These are phyloP conservation scores for Halophytophthora batemanensis DNA, from an alignment of 352 stramenopile species.

Conservation along the genomic window DNA sequence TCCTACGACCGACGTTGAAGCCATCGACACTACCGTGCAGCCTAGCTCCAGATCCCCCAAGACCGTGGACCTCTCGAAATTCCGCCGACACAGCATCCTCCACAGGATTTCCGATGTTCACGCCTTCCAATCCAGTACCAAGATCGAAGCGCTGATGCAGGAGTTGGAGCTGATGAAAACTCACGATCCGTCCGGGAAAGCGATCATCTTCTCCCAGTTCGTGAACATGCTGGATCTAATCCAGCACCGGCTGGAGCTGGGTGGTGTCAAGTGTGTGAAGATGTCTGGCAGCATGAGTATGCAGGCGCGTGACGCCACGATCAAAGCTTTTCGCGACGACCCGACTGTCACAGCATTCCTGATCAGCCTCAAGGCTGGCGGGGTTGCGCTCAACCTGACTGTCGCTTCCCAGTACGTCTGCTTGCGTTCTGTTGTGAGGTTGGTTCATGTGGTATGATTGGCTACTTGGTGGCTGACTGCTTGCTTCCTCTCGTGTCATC, in stretches of 20 bases:
- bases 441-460: not conserved
- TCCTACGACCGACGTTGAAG: conserved; percentile 13
- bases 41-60: conserved; percentile 16
- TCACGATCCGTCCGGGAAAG: conserved; percentile 94
- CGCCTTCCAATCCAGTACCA: conserved; percentile 91
- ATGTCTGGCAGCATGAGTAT: conserved; percentile 91
- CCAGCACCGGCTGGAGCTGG: conserved; percentile 92
- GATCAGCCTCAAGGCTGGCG: conserved; percentile 98
- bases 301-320: conserved; percentile 75
- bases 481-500: conserved; percentile 6
- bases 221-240: conserved; percentile 99
- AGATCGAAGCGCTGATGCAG: conserved; percentile 98
- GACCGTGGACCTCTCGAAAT: conserved; percentile 51
- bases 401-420: conserved; percentile 91
- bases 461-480: conserved; percentile 9
- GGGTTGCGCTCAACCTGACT: conserved; percentile 98
- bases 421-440: not conserved
- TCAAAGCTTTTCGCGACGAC: conserved; percentile 87
- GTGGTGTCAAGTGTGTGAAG: conserved; percentile 88
- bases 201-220: conserved; percentile 98
- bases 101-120: conserved; percentile 58
- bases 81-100: conserved; percentile 72
- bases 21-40: conserved; percentile 5
- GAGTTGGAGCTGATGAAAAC: conserved; percentile 94
- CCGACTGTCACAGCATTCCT: conserved; percentile 93